Base-by-base conservation (phyloP, 1,284 basidiomycete species). In the Fomitopsis schrenkii region DNA sequence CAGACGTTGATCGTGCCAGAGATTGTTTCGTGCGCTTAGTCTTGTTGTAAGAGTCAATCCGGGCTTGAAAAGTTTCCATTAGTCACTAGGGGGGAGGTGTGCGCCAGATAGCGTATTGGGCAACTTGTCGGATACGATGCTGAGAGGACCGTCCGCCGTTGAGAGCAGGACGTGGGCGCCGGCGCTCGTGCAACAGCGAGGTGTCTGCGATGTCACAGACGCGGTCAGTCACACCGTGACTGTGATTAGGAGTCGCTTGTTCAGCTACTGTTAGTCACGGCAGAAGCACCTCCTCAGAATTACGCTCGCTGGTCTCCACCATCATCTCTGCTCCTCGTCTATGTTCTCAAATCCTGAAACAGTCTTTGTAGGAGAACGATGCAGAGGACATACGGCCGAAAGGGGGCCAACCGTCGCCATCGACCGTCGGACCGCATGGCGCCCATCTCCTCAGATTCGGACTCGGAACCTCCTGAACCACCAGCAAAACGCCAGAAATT, bases 1-100 rank as follows among this genome's bases (percentile, higher is more conserved):
- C 35, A 38, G 73, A 71, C 8, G 74, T 66, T 1, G 79, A 75
- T 60, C 76, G 79, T 46, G 64, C 69, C 3, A 71, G 67, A 0
- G 76, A 70, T 3, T 73, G 71, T 73, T 88, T 76, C 64, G 72
- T 50, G 67, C 75, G 67, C 68, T 85, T 70, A 66, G 77, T 70
- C 79, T 86, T 75, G 62, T 4, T 58, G 69, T 90, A 91, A 0
- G 89, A 88, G 58, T 83, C 80, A 62, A 87, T 71, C 22, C 88
- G 80, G 57, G 79, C 77, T 65, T 84, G 75, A 40, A 83, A 75
- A 55, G 77, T 75, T 64, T 89, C 82, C 86, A 89, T 88, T 14
- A 5, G 30, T 35, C 45, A 40, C 38, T 40, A 12, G 5, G 9
- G 38, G 12, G 1, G 38, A 40, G 3, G 12, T 3, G 3, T 14